Percentiles rank a stretch among this genome's conserved stretches.
Evolutionary conservation across 768 basidiomycete species (phyloP).

Genomic region (Strobilomyces echinocephalus): DNA sequence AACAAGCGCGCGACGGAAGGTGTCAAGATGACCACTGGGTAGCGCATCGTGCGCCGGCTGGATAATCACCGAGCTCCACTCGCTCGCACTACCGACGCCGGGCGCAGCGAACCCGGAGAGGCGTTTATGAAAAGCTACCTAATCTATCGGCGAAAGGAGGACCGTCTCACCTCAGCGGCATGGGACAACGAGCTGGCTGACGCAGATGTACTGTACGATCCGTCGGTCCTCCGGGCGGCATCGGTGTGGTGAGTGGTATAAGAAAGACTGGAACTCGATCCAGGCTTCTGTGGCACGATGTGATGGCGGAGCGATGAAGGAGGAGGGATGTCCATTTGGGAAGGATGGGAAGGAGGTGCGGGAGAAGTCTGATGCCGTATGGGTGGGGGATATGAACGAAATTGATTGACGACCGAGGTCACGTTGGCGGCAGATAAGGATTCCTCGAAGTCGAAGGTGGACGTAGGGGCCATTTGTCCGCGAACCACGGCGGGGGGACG

Average conservation of each 20-base stretch:
- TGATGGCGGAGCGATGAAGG: slow-evolving; percentile 11
- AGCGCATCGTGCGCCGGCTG: slow-evolving; percentile 8
- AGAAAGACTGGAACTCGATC: slow-evolving; percentile 24
- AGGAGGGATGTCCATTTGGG: slow-evolving; percentile 4
- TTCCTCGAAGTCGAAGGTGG: slow-evolving; percentile 28
- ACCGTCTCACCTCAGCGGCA: slow-evolving; percentile 19
- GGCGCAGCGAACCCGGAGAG: slow-evolving; percentile 13
- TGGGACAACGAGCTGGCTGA: slow-evolving; percentile 23
- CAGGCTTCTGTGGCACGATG: slow-evolving; percentile 19
- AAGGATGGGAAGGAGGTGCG: slow-evolving; percentile 12
- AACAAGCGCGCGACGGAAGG: slow-evolving; percentile 3
- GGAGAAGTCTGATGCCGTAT: slow-evolving; percentile 21
- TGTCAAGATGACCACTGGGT: background rate
- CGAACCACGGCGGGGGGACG: slow-evolving; percentile 21
- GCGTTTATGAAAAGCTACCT: slow-evolving; percentile 13
- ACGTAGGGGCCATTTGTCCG: slow-evolving; percentile 12
- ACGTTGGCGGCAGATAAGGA: slow-evolving; percentile 27
- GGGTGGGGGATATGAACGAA: slow-evolving; percentile 28
- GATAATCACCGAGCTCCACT: slow-evolving; percentile 21
- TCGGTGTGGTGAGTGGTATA: slow-evolving; percentile 23
- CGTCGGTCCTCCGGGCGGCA: slow-evolving; percentile 24
- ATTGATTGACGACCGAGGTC: slow-evolving; percentile 30
- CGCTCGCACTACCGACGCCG: slow-evolving; percentile 12
- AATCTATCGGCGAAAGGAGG: slow-evolving; percentile 7
- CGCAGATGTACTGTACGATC: slow-evolving; percentile 19